phyloP scores from a whole-genome alignment of 352 stramenopile species.

The Phytophthora pseudosyringae region DNA sequence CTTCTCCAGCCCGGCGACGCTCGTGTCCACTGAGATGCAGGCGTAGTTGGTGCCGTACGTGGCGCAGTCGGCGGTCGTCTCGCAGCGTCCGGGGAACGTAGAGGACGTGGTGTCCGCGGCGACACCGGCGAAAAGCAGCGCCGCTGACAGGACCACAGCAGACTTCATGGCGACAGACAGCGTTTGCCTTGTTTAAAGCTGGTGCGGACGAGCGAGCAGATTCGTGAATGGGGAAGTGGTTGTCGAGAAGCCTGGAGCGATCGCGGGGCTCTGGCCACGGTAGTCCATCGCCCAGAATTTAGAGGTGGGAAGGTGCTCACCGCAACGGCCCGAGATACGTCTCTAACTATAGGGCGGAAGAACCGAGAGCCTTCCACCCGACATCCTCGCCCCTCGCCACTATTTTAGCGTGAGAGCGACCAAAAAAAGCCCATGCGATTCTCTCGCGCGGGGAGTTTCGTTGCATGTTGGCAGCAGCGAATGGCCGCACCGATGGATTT shows the following conservation, averaged over 20 bases:
- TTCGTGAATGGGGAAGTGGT: constrained; percentile 27
- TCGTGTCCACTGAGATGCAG: constrained; percentile 76
- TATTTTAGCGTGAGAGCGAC: neutral
- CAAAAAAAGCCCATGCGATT: constrained; percentile 1
- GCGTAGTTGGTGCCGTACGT: constrained; percentile 65
- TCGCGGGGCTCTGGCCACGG: neutral
- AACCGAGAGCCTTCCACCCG: constrained; percentile 1
- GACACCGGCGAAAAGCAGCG: constrained; percentile 23
- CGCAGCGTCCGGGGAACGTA: constrained; percentile 62
- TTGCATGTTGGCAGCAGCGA: neutral
- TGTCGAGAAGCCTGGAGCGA: constrained; percentile 7
- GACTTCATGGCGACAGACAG: constrained; percentile 18
- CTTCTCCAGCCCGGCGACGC: constrained; percentile 55
- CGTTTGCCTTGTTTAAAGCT: neutral
- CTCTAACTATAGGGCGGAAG: constrained; percentile 19
- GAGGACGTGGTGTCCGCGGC: constrained; percentile 40
- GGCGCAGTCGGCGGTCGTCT: constrained; percentile 52
- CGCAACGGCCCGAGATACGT: constrained; percentile 15
- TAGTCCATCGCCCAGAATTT: constrained; percentile 3
- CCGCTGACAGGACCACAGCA: constrained; percentile 18
- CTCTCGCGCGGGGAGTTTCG: constrained; percentile 13
- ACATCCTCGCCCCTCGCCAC: neutral
- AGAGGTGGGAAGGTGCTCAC: constrained; percentile 31
- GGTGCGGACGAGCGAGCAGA: constrained; percentile 9
- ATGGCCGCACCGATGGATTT: neutral